Evolutionary conservation across 2,329 filamentous ascomycete species (phyloP).

Genomic region (Penicillium sp.): DNA sequence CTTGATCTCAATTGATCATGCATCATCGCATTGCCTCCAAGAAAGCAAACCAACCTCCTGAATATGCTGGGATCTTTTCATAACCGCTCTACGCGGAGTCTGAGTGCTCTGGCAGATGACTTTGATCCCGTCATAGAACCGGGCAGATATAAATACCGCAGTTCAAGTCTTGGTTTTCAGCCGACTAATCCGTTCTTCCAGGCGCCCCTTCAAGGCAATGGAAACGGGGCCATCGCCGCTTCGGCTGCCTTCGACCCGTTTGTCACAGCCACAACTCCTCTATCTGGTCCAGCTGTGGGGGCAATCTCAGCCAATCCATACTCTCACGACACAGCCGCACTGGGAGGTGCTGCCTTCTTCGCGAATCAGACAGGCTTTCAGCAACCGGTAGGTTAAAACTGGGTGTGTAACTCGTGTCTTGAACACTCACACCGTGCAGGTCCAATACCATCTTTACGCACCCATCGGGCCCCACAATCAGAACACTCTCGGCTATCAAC

Average conservation of each 20-base stretch:
- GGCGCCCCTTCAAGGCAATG: slow-evolving; percentile 44
- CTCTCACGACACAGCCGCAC: slow-evolving; percentile 62
- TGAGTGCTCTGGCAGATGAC: slow-evolving; percentile 27
- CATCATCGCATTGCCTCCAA: too few species aligned
- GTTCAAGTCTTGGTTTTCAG: slow-evolving; percentile 10
- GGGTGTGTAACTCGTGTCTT: background rate
- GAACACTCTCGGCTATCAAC: slow-evolving; percentile 79
- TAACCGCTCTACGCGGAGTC: slow-evolving; percentile 14
- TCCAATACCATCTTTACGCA: slow-evolving; percentile 91
- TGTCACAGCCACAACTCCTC: slow-evolving; percentile 55
- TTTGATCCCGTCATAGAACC: slow-evolving; percentile 15
- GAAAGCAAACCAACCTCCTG: background rate
- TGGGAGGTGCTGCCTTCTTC: slow-evolving; percentile 66
- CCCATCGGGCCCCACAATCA: slow-evolving; percentile 79
- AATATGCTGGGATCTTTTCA: slow-evolving; percentile 7
- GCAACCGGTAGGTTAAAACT: slow-evolving; percentile 58
- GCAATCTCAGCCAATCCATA: slow-evolving; percentile 69
- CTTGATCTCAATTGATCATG: too few species aligned
- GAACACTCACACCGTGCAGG: slow-evolving; percentile 42
- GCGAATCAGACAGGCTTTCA: slow-evolving; percentile 56
- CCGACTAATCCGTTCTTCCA: slow-evolving; percentile 23
- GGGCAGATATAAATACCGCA: slow-evolving; percentile 6
- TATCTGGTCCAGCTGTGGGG: slow-evolving; percentile 48
- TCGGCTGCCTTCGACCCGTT: slow-evolving; percentile 62
- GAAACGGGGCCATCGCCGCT: slow-evolving; percentile 52